Evolutionary conservation across 768 basidiomycete genomes (phyloP).

Genomic region (Podaxis rugospora): DNA sequence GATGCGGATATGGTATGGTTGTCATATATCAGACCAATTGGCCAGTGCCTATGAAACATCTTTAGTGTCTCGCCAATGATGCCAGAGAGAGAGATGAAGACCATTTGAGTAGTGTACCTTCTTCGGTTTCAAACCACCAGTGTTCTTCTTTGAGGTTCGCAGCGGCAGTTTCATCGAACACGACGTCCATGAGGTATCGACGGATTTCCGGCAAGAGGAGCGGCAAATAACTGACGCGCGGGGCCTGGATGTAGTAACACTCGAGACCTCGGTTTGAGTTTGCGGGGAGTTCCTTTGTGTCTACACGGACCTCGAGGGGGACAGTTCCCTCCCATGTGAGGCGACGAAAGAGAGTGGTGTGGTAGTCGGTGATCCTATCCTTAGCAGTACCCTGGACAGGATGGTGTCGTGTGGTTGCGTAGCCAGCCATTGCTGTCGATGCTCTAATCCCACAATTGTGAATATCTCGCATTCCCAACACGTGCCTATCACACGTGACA

Average conservation of each 20-base stretch:
- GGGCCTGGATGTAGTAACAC: slow-evolving; percentile 87
- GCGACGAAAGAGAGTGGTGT: slow-evolving; percentile 78
- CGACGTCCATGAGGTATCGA: slow-evolving; percentile 85
- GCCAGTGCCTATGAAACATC: slow-evolving; percentile 83
- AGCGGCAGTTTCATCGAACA: slow-evolving; percentile 82
- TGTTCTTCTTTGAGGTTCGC: slow-evolving; percentile 79
- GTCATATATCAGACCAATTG: slow-evolving; percentile 91
- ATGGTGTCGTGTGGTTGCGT: slow-evolving; percentile 48
- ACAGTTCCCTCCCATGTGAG: slow-evolving; percentile 91
- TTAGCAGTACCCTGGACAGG: slow-evolving; percentile 29
- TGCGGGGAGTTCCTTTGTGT: slow-evolving; percentile 84
- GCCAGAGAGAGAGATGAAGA: slow-evolving; percentile 30
- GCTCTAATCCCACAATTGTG: neutral
- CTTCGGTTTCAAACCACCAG: slow-evolving; percentile 97
- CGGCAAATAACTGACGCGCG: slow-evolving; percentile 91
- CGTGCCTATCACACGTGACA: slow-evolving; percentile 1
- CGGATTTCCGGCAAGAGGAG: slow-evolving; percentile 86
- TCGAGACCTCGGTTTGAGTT: slow-evolving; percentile 88
- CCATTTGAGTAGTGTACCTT: slow-evolving; percentile 84
- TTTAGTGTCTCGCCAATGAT: slow-evolving; percentile 1
- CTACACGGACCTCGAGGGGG: slow-evolving; percentile 84
- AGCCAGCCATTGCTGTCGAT: slow-evolving; percentile 38
- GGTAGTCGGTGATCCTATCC: slow-evolving; percentile 42
- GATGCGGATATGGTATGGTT: slow-evolving; percentile 68
- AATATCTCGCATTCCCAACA: slow-evolving; percentile 1